phyloP scores from a whole-genome alignment of 1,139 yeast genomes.

The Yamadazyma atmosphaerica region DNA sequence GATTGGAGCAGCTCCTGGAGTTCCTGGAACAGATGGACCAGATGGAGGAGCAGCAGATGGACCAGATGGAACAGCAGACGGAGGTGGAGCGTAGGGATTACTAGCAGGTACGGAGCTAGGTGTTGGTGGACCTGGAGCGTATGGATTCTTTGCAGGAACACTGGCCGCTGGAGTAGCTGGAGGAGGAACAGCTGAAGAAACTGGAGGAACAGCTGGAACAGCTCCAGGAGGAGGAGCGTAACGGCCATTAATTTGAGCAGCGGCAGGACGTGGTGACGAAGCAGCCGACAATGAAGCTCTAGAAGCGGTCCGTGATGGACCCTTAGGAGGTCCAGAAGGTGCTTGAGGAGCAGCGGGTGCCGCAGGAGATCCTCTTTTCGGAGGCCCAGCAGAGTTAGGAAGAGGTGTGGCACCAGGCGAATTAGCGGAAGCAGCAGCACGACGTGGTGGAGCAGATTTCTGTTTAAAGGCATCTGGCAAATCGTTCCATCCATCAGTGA shows the following conservation, averaged over 20 bases:
- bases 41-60: constrained; percentile 11
- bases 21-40: constrained; percentile 9
- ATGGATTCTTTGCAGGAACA: constrained; percentile 13
- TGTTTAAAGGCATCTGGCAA: constrained; percentile 69
- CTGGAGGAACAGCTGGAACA: constrained; percentile 1
- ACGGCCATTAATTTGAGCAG: constrained; percentile 24
- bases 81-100: constrained; percentile 19
- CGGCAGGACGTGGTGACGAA: constrained; percentile 18
- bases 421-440: constrained; percentile 45
- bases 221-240: constrained; percentile 42
- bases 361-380: constrained; percentile 13
- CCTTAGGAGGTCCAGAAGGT: constrained; percentile 37
- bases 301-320: constrained; percentile 30
- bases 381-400: constrained; percentile 20
- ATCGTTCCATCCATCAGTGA: constrained; percentile 93
- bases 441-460: constrained; percentile 50
- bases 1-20: constrained; percentile 14
- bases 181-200: constrained; percentile 9
- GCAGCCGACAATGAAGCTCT: constrained; percentile 21
- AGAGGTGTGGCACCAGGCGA: constrained; percentile 23
- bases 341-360: neutral
- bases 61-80: constrained; percentile 15
- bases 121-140: constrained; percentile 14
- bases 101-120: constrained; percentile 11
- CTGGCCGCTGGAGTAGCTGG: neutral